Evolutionary conservation across 306 rosid genomes (phyloP).

Genomic region (Prosopis cineraria): DNA sequence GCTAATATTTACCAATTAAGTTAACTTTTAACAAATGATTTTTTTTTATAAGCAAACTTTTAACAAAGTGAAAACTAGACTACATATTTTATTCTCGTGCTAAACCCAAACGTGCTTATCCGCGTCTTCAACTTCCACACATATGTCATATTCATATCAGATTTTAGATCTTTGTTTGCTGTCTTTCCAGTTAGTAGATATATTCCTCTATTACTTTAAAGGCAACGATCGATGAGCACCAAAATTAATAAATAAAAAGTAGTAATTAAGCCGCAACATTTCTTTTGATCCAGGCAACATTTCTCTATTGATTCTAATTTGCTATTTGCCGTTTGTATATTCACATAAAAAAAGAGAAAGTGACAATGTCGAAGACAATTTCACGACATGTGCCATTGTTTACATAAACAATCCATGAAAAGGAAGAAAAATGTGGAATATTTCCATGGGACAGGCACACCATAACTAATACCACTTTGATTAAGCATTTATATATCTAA

Average conservation of each 20-base stretch:
- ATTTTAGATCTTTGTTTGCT: background rate
- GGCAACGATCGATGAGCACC: background rate
- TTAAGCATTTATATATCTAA: background rate
- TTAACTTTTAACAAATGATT: no score
- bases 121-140: background rate
- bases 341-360: background rate
- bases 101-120: slow-evolving; percentile 31
- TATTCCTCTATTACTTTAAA: background rate
- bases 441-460: slow-evolving; percentile 21
- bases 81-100: no score
- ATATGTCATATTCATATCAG: background rate
- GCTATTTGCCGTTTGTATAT: background rate
- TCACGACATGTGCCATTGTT: background rate
- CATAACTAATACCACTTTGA: slow-evolving; percentile 18
- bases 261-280: background rate
- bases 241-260: background rate
- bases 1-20: no score
- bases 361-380: background rate
- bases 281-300: background rate
- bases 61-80: no score
- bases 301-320: background rate
- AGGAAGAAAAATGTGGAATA: background rate
- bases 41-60: no score
- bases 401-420: background rate
- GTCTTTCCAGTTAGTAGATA: background rate